Conservation (phyloP, 2,329 filamentous ascomycete species). For the Calonectria ilicicola region DNA sequence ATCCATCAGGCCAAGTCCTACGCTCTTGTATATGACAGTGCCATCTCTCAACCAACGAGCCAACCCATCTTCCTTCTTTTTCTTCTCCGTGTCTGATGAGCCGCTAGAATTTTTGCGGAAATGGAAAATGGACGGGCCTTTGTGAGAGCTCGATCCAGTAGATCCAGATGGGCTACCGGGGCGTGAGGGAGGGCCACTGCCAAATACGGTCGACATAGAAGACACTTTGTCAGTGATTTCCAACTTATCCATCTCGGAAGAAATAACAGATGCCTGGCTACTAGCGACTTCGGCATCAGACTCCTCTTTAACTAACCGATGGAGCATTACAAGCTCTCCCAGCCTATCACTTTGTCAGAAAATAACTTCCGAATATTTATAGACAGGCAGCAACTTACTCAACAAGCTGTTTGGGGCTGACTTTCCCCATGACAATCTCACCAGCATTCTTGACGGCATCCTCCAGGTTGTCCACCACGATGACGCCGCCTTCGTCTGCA, state of each 20-base stretch:
- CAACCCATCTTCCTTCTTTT: slow-evolving; percentile 62
- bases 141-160: slow-evolving; percentile 46
- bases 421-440: slow-evolving; percentile 83
- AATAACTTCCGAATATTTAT: neutral
- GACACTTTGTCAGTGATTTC: slow-evolving; percentile 49
- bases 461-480: slow-evolving; percentile 82
- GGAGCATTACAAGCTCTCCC: slow-evolving; percentile 80
- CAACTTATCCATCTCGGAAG: slow-evolving; percentile 50
- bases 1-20: slow-evolving; percentile 76
- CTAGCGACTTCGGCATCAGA: slow-evolving; percentile 48
- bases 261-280: slow-evolving; percentile 44
- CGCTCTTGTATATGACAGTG: slow-evolving; percentile 77
- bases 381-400: slow-evolving; percentile 66
- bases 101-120: slow-evolving; percentile 45
- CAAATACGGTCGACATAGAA: slow-evolving; percentile 56
- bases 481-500: slow-evolving; percentile 71
- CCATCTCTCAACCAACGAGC: slow-evolving; percentile 69
- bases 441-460: slow-evolving; percentile 86
- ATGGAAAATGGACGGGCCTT: slow-evolving; percentile 47
- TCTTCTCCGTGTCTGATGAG: slow-evolving; percentile 50
- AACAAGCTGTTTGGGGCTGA: slow-evolving; percentile 81
- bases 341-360: slow-evolving; percentile 59
- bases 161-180: slow-evolving; percentile 47
- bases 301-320: slow-evolving; percentile 57
- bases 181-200: slow-evolving; percentile 33